Evolutionary conservation across 805 yeast genomes (phyloP), one percentile per base, ranked within the genome.

Genomic region (Ogataea saltuana): DNA sequence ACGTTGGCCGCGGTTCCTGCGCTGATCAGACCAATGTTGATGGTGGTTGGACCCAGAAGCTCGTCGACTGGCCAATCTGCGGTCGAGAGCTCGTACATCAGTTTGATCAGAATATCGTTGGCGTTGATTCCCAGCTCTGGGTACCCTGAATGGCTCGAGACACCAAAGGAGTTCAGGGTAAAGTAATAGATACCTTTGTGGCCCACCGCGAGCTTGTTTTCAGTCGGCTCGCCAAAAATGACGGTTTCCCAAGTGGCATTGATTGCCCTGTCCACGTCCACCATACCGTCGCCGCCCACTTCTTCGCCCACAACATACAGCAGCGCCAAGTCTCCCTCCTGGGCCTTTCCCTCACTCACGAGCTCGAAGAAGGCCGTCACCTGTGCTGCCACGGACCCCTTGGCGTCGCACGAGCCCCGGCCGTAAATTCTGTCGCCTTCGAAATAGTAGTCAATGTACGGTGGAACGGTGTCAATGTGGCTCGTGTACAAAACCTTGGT

Each of bases 211-310:
- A 83, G 66, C 53, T 78, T 80, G 56, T 75, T 67, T 50, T 82
- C 88, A 0, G 90, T 83, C 9, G 90, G 90, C 59, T 83, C 90
- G 10, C 89, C 89, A 63, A 83, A 83, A 22, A 84, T 71, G 12
- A 75, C 88, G 8, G 76, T 52, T 9, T 76, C 76, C 86, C 86
- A 83, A 7, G 61, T 56, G 8, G 69, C 70, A 16, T 70, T 67
- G 20, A 76, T 58, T 3, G 60, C 45, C 2, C 59, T 55, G 50
- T 69, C 60, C 3, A 77, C 83, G 12, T 55, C 44, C 21, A 38
- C 53, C 86, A 83, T 83, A 11, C 90, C 90, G 18, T 62, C 60
- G 17, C 88, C 89, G 29, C 74, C 74, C n/a, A 69, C 65, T 56
- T 83, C 90, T 59, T 83, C 90, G 3, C 83, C 85, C n/a, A 82